Percentiles rank a stretch among this genome's conserved stretches.
Evolutionary conservation across 306 rosid genomes (phyloP).

Genomic region (Quillaja saponaria): DNA sequence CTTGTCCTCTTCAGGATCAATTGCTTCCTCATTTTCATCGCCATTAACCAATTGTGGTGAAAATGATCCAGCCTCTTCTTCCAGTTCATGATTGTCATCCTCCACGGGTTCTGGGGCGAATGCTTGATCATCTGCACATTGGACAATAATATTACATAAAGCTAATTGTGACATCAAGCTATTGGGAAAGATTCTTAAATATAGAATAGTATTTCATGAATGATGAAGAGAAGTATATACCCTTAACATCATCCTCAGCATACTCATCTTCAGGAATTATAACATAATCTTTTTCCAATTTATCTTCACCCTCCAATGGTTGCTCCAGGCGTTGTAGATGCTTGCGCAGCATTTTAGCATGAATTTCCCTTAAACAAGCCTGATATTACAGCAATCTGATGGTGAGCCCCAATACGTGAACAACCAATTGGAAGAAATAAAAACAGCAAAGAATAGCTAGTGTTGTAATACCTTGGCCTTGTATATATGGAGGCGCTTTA

Average conservation of each 20-base stretch:
- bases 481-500: constrained; percentile 81
- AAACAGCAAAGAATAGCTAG: constrained; percentile 18
- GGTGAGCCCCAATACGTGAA: constrained; percentile 19
- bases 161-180: constrained; percentile 15
- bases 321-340: constrained; percentile 72
- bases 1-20: constrained; percentile 93
- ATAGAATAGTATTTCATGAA: constrained; percentile 1
- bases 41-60: constrained; percentile 84
- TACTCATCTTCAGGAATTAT: constrained; percentile 44
- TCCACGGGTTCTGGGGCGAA: constrained; percentile 70
- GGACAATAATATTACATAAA: constrained; percentile 19
- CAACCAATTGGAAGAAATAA: constrained; percentile 2
- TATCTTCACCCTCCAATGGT: constrained; percentile 57
- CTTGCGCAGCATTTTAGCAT: constrained; percentile 75
- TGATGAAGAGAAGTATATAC: constrained; percentile 37
- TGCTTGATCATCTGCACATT: constrained; percentile 49
- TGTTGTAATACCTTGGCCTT: constrained; percentile 81
- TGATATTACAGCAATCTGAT: constrained; percentile 37
- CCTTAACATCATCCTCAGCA: constrained; percentile 52
- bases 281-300: constrained; percentile 40
- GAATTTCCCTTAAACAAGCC: constrained; percentile 94
- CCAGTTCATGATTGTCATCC: constrained; percentile 57
- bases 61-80: constrained; percentile 79
- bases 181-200: not conserved
- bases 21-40: constrained; percentile 81